A percentile compares a stretch with the other conserved stretches of the same genome.
Evolutionary conservation across 1,139 yeast species (phyloP).

Genomic region (Pichia sp.): DNA sequence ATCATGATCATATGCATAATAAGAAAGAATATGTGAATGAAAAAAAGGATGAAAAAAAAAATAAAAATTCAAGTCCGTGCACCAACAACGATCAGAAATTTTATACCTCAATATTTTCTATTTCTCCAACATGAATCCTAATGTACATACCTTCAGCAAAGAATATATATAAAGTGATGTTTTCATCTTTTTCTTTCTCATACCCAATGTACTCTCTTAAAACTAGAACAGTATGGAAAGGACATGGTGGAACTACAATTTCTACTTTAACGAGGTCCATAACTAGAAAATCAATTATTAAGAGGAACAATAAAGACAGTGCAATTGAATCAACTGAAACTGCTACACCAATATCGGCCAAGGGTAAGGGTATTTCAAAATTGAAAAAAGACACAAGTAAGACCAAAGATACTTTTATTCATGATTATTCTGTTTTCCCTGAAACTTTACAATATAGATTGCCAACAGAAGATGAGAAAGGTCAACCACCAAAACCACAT

Average conservation of each 20-base stretch:
- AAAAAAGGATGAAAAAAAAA: too few species aligned
- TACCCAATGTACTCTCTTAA: too few species aligned
- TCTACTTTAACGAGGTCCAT: constrained; percentile 1
- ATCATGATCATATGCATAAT: too few species aligned
- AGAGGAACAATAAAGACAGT: constrained; percentile 4
- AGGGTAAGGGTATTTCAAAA: constrained; percentile 15
- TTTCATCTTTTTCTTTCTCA: too few species aligned
- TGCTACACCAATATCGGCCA: constrained; percentile 6
- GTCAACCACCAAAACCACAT: constrained; percentile 18
- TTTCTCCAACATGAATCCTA: too few species aligned
- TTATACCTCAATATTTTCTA: too few species aligned
- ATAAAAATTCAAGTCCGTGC: not conserved
- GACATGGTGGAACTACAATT: not conserved
- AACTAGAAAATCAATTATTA: constrained; percentile 12
- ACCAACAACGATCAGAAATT: too few species aligned
- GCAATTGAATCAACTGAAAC: constrained; percentile 4
- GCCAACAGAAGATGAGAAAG: constrained; percentile 25
- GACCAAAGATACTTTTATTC: constrained; percentile 21
- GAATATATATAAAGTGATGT: too few species aligned
- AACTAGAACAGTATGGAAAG: not conserved
- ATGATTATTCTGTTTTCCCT: constrained; percentile 36
- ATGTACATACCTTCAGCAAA: too few species aligned
- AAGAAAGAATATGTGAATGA: too few species aligned
- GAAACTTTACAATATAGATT: constrained; percentile 32
- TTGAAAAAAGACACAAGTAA: constrained; percentile 13